Conservation (phyloP, 2,329 filamentous ascomycete genomes). For the Botryotinia globosa region DNA sequence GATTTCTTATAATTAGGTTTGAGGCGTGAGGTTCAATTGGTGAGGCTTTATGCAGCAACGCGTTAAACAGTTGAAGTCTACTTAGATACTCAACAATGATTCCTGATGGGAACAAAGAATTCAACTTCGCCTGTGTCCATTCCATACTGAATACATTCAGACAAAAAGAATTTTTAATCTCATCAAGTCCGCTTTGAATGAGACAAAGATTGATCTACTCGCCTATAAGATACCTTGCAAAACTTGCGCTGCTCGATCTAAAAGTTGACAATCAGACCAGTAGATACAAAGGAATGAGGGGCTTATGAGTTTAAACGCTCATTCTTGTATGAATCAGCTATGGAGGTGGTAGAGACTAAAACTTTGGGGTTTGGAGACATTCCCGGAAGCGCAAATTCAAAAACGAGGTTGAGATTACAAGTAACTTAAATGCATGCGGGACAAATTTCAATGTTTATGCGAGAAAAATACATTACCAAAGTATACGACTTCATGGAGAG, state of each 20-base stretch:
- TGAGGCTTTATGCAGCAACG: too few species aligned
- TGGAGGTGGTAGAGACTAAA: background rate
- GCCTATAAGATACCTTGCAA: background rate
- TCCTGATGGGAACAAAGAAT: background rate
- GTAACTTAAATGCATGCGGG: background rate
- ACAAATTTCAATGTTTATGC: background rate
- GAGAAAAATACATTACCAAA: background rate
- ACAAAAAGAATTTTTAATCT: background rate
- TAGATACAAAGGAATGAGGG: background rate
- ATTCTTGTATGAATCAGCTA: background rate
- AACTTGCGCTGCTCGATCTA: background rate
- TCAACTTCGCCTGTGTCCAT: background rate
- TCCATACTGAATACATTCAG: background rate
- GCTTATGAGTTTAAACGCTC: fast-evolving
- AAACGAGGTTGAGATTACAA: background rate
- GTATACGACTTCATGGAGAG: background rate
- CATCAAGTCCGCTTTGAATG: background rate
- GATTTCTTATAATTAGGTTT: background rate
- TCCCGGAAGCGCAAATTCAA: background rate
- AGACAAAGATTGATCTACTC: background rate
- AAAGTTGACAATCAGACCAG: background rate
- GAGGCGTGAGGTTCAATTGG: too few species aligned
- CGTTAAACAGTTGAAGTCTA: background rate
- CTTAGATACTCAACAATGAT: background rate
- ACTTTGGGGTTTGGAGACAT: background rate